A percentile compares a stretch with the other conserved stretches of the same genome.
Conservation (phyloP, 2,329 filamentous ascomycete species). For the Blastomyces emzantsi region DNA sequence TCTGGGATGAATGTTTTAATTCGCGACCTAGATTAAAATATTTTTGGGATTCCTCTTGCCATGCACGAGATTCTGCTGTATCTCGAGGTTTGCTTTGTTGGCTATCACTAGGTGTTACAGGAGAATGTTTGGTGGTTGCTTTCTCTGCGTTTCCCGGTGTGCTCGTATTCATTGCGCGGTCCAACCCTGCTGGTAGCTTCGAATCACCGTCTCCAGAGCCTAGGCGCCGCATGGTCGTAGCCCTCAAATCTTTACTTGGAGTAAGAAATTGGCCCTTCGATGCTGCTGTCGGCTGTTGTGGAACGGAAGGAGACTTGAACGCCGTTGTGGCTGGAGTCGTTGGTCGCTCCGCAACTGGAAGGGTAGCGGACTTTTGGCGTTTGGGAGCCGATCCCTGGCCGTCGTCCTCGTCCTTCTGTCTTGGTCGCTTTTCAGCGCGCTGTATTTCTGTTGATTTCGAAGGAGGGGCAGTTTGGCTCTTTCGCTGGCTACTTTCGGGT, state of each 20-base stretch:
- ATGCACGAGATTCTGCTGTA: conserved; percentile 31
- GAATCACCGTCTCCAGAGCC: conserved; percentile 34
- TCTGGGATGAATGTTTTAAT: conserved; percentile 39
- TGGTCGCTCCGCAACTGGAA: conserved; percentile 27
- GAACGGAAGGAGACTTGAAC: conserved; percentile 27
- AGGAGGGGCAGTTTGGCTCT: conserved; percentile 14
- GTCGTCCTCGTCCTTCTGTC: conserved; percentile 22
- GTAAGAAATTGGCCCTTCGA: conserved; percentile 29
- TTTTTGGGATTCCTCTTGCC: conserved; percentile 37
- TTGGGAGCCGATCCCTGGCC: conserved; percentile 24
- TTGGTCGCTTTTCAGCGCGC: conserved; percentile 20
- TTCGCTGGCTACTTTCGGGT: conserved; percentile 20
- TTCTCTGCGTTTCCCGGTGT: conserved; percentile 22
- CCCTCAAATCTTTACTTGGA: conserved; percentile 36
- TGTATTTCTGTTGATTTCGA: conserved; percentile 18
- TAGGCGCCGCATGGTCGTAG: conserved; percentile 30
- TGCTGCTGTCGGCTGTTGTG: conserved; percentile 19
- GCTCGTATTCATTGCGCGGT: conserved; percentile 22
- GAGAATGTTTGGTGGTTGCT: conserved; percentile 21
- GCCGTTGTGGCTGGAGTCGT: conserved; percentile 29
- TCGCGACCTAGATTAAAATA: conserved; percentile 37
- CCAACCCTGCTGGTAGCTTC: conserved; percentile 29
- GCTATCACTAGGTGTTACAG: conserved; percentile 21
- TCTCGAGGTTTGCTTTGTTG: conserved; percentile 21
- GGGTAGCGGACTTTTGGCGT: conserved; percentile 28